These are phyloP conservation scores for Dothideomycetes sp. DNA, from an alignment of 2,329 filamentous ascomycete species.

Conservation along the genomic window DNA sequence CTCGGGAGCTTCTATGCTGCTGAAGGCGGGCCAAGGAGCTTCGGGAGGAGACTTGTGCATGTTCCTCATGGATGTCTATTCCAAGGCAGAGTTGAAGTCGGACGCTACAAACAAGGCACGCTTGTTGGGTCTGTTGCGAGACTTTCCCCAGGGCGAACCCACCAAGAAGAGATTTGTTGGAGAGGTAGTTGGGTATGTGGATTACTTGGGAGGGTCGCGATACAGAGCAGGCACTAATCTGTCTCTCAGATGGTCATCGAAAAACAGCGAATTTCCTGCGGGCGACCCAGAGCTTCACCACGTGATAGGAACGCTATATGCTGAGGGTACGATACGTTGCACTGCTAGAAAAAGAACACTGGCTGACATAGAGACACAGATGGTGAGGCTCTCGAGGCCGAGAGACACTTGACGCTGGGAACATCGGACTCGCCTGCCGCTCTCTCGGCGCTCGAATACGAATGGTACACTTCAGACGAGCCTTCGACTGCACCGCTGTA, in stretches of 20 bases:
- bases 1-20: conserved; percentile 72
- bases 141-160: conserved; percentile 76
- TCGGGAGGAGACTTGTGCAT: conserved; percentile 85
- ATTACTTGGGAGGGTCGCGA: background rate
- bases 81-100: conserved; percentile 70
- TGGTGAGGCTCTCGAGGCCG: conserved; percentile 85
- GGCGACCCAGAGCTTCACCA: conserved; percentile 94
- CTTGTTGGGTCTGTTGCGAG: conserved; percentile 66
- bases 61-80: conserved; percentile 83
- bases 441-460: conserved; percentile 75
- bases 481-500: conserved; percentile 81
- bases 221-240: conserved; percentile 7
- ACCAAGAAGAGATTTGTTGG: conserved; percentile 86
- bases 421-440: conserved; percentile 79
- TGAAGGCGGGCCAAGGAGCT: conserved; percentile 87
- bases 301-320: conserved; percentile 76
- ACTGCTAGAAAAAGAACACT: background rate
- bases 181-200: conserved; percentile 64
- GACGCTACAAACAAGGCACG: conserved; percentile 65
- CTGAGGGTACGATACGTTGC: conserved; percentile 49
- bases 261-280: conserved; percentile 75
- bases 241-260: conserved; percentile 63
- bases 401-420: conserved; percentile 78
- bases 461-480: conserved; percentile 86
- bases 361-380: conserved; percentile 37